phyloP scores from a whole-genome alignment of 1,284 basidiomycete genomes.

The Amylostereum areolatum region DNA sequence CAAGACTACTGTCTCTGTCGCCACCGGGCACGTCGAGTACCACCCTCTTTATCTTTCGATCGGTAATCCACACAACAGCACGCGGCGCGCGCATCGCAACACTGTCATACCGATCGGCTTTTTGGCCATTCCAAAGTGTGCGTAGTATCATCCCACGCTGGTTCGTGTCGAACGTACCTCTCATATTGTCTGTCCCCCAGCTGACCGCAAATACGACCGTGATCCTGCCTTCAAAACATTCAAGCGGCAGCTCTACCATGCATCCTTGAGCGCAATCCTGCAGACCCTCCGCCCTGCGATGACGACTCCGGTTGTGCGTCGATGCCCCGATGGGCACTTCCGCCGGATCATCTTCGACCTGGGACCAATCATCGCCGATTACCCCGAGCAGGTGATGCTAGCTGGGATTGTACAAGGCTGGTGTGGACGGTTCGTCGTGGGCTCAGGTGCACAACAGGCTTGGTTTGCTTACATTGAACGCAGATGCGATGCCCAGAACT shows the following conservation, averaged over 20 bases:
- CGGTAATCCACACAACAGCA: conserved; percentile 11
- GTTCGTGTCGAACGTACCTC: neutral
- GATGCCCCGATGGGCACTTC: conserved; percentile 8
- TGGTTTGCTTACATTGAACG: no score
- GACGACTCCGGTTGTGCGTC: conserved; percentile 2
- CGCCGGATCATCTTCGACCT: conserved; percentile 3
- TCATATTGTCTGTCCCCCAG: neutral
- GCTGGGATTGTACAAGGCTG: conserved; percentile 4
- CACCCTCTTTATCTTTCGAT: conserved; percentile 8
- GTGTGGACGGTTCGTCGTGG: conserved; percentile 5
- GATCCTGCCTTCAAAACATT: neutral
- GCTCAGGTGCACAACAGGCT: no score
- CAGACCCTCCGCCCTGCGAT: conserved; percentile 2
- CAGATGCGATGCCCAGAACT: no score
- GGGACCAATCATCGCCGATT: conserved; percentile 9
- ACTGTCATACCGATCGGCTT: conserved; percentile 11
- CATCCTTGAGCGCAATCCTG: conserved; percentile 1
- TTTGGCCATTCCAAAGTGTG: conserved; percentile 15
- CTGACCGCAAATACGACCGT: neutral
- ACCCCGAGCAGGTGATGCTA: conserved; percentile 1
- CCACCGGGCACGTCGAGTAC: conserved; percentile 9
- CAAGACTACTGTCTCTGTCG: conserved; percentile 13
- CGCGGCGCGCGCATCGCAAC: conserved; percentile 12
- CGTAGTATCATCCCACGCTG: no score
- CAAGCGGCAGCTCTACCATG: conserved; percentile 3